Percentiles rank a stretch among this genome's conserved stretches.
Conservation (phyloP, 495 filamentous ascomycete genomes). For the Hapsidospora chrysogenum region DNA sequence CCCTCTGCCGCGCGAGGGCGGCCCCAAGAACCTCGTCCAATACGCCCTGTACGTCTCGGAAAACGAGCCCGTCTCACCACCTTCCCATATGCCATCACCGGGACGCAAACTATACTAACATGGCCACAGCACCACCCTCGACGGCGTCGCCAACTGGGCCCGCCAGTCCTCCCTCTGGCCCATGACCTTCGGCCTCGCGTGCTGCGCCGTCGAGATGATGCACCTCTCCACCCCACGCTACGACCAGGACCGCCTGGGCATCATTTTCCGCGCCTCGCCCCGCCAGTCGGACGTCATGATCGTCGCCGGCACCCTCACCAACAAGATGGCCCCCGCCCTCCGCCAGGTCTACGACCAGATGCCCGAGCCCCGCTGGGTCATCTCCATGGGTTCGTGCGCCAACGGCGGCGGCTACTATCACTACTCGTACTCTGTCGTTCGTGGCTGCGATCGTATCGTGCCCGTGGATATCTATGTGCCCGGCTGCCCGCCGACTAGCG, state of each 20-base stretch:
- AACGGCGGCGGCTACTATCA: conserved; percentile 93
- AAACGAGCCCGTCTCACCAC: background rate
- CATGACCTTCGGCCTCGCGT: conserved; percentile 95
- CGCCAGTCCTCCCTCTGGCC: conserved; percentile 90
- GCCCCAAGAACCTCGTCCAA: conserved; percentile 89
- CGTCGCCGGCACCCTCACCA: conserved; percentile 86
- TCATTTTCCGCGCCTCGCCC: conserved; percentile 92
- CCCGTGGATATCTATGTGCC: conserved; percentile 89
- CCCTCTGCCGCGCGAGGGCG: conserved; percentile 76
- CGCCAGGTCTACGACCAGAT: conserved; percentile 97
- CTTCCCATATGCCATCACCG: background rate
- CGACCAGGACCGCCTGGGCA: conserved; percentile 88
- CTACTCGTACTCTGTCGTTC: conserved; percentile 76
- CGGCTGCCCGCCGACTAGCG: conserved; percentile 76
- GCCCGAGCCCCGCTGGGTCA: conserved; percentile 88
- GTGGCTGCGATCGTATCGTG: conserved; percentile 79
- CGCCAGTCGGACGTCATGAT: conserved; percentile 98
- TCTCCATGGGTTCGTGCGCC: conserved; percentile 82
- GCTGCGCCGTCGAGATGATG: conserved; percentile 98
- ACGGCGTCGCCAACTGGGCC: conserved; percentile 87
- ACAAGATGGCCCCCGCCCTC: conserved; percentile 94
- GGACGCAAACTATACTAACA: too few species aligned
- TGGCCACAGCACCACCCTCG: conserved; percentile 62
- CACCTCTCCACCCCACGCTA: conserved; percentile 90
- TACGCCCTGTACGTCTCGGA: conserved; percentile 69